Evolutionary conservation across 2,329 filamentous ascomycete genomes (phyloP), one percentile per base, ranked within the genome.

Genomic region (Penicillium sclerotiorum): DNA sequence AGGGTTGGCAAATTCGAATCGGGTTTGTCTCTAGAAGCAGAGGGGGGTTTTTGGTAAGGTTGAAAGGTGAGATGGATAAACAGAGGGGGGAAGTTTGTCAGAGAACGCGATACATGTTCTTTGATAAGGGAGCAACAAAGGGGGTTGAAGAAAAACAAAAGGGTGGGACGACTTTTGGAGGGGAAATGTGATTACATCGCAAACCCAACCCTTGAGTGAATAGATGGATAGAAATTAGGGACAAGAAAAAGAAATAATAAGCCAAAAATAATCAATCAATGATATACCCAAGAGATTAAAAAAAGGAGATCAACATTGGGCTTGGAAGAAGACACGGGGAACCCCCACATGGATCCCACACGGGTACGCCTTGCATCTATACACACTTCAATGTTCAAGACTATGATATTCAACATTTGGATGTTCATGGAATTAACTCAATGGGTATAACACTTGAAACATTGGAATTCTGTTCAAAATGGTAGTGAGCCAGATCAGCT

Each of bases 151-250:
- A 17, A 36, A 13, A 6, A 52, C 46, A 53, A 49, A 55, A 53
- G 45, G 30, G 22, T 32, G 39, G 35, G 40, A 28, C 33, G 25
- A 28, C 25, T 28, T 28, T 25, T 17, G 32, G 33, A 56, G 56
- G 55, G 44, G 52, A 48, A 58, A 13, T n/a, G 48, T 35, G 43
- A 59, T 67, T 60, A 69, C 66, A 70, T 68, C 56, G 64, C 58
- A 69, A 50, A 32, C 12, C 15, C 53, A 59, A 51, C 52, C 51
- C 56, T 22, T 38, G 18, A 36, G 12, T 9, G 13, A 9, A n/a
- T 30, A 21, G 23, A 33, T 30, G 30, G 36, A 13, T 17, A 45
- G 12, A 18, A 18, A 12, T 18, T 9, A 25, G 30, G 27, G 28
- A 47, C 22, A 41, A 41, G 35, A 40, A 36, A 42, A 44, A 17